Base-by-base conservation (phyloP, 192 early-diverging fungal species). In the Backusella parvicylindrica region DNA sequence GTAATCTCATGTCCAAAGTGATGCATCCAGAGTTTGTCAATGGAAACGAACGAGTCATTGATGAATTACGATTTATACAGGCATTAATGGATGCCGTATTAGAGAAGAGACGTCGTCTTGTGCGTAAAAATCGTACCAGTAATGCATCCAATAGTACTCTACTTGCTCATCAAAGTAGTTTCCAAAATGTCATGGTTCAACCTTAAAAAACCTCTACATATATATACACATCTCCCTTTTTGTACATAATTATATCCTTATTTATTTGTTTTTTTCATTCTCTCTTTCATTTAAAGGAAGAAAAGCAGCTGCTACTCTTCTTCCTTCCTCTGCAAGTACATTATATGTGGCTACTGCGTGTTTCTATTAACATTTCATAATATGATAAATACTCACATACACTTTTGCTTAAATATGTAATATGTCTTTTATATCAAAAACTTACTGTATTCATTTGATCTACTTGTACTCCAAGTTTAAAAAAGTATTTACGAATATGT, bases 361-460 rank as follows among this genome's bases (percentile, higher is more conserved):
- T 73, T 85, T 85, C 88, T 89, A 72, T 23, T 7, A 71, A 36
- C n/a, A n/a, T n/a, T n/a, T n/a, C n/a, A n/a, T n/a, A n/a, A n/a
- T n/a, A n/a, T n/a, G n/a, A n/a, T n/a, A n/a, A n/a, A n/a, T n/a
- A n/a, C n/a, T n/a, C n/a, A n/a, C n/a, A n/a, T n/a, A n/a, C n/a
- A n/a, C n/a, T n/a, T n/a, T n/a, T n/a, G n/a, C n/a, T n/a, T n/a
- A n/a, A n/a, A n/a, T n/a, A n/a, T n/a, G n/a, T n/a, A n/a, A n/a
- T n/a, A 23, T 31, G 11, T 9, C 38, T 64, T 38, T 47, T 70
- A 33, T 53, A 23, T 11, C 15, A 3, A 43, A 8, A 16, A 75
- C 80, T 75, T 85, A 89, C 88, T n/a, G 88, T 84, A 79, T 83
- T 84, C 85, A 88, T 84, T 50, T 81, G 75, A 64, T 89, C 88